Evolutionary conservation across 352 stramenopile species (phyloP).

Genomic region (Phytophthora sp.): DNA sequence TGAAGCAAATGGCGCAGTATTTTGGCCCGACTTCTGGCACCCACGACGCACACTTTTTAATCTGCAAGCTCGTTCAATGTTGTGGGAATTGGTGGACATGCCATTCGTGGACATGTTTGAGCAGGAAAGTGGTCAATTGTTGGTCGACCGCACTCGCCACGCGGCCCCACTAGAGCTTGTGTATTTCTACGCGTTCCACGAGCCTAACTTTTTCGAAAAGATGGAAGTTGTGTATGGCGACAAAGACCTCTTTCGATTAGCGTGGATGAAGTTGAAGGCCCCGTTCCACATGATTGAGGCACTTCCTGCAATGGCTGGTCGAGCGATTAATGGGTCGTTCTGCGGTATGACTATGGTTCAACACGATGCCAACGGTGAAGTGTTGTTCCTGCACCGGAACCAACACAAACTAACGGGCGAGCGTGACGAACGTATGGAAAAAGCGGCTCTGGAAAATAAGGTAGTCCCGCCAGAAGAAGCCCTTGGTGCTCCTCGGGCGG

Average conservation of each 20-base stretch:
- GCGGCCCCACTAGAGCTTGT: constrained; percentile 36
- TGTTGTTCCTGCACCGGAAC: constrained; percentile 61
- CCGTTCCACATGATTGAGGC: constrained; percentile 54
- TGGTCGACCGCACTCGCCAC: constrained; percentile 49
- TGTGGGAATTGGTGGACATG: constrained; percentile 57
- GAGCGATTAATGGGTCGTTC: constrained; percentile 40
- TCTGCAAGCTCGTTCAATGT: constrained; percentile 48
- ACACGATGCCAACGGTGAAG: constrained; percentile 33
- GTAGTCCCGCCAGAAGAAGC: constrained; percentile 17
- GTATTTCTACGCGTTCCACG: constrained; percentile 51
- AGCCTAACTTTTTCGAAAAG: constrained; percentile 36
- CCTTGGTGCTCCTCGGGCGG: constrained; percentile 16
- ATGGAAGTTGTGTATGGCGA: constrained; percentile 51
- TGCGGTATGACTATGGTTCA: constrained; percentile 63
- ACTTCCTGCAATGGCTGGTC: constrained; percentile 38
- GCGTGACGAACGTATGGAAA: constrained; percentile 17
- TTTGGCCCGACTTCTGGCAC: constrained; percentile 80
- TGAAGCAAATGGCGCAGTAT: constrained; percentile 44
- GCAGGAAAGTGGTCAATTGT: constrained; percentile 64
- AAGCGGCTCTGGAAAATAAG: constrained; percentile 2
- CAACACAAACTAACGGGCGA: constrained; percentile 42
- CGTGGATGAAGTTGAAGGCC: constrained; percentile 53
- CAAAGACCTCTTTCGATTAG: constrained; percentile 64
- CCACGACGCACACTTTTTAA: constrained; percentile 60
- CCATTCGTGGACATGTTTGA: constrained; percentile 64